Evolutionary conservation across 768 basidiomycete species (phyloP), one percentile per base, ranked within the genome.

Genomic region (Phaeolepiota aurea): DNA sequence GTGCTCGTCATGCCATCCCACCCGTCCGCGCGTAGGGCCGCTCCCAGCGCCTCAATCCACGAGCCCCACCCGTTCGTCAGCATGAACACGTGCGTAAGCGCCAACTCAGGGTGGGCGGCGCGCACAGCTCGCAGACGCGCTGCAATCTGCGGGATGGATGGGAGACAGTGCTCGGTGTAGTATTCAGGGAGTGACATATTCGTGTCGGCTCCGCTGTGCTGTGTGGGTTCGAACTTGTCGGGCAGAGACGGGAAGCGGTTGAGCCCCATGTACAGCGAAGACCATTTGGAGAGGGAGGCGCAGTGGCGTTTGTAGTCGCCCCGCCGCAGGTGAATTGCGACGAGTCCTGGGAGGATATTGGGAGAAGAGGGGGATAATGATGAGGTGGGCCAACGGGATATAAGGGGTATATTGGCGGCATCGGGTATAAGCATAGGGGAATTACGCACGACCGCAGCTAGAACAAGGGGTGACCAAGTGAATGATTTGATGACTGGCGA

Each of bases 301-400:
- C 78, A 79, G 47, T 79, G 77, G 1, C 70, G 61, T 20, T 54
- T 64, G 49, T 72, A 80, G 44, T 80, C 79, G 3, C 79, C 79
- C 1, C 76, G 62, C 4, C 77, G 68, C 31, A 71, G 61, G 39
- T 80, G 77, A 5, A 79, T 42, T 1, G 78, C 78, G 10, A 80
- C 51, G 11, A 77, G 59, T 2, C 69, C 14, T 31, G 7, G n/a
- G n/a, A 40, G 30, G 4, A 18, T 32, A 5, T 7, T 30, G n/a
- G 38, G 21, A 14, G 38, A 16, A 18, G 25, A n/a, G 5, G 38
- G 5, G 21, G 25, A 10, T 12, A 20, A 10, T n/a, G n/a, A n/a
- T n/a, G n/a, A n/a, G n/a, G n/a, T n/a, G n/a, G 34, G 28, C 9
- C 10, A 9, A n/a, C 10, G n/a, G 28, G 28, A 31, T 31, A n/a